Evolutionary conservation across 345 rosid species (phyloP), one percentile per base, ranked within the genome.

Genomic region (Syzygium jambos): DNA sequence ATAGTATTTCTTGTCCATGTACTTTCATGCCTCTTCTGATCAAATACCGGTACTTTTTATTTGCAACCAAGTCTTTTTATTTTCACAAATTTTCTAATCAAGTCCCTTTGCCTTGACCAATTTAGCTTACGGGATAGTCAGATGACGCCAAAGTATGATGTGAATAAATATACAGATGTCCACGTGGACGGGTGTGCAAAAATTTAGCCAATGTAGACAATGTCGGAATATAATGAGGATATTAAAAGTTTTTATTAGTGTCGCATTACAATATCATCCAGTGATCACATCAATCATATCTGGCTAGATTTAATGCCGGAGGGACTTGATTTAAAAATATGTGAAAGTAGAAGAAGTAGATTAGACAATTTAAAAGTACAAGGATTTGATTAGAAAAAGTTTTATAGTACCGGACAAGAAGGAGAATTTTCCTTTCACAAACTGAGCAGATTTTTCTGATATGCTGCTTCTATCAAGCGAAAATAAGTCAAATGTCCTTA

Each of bases 101-200:
- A 59, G 34, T 59, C 68, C n/a, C 17, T 13, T 12, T 3, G 8
- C 27, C 0, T 15, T 5, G 9, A 59, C 34, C 68, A 27, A 59
- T 27, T 27, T 59, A 59, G 68, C 0, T 3, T 30, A 6, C 0
- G 0, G 5, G 68, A 16, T 34, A 7, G 16, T 27, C 16, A 0
- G 8, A 12, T 30, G n/a, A 59, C 12, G 68, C 34, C 68, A 59
- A 59, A 11, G 6, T 27, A 59, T 59, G 15, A 59, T 27, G 34
- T 16, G 0, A 59, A 27, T 11, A 59, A 59, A 27, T 27, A 59
- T 27, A 30, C 30, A 27, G 17, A 59, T 59, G 30, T 7, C 9
- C 16, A 27, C 2, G 27, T 27, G 68, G 30, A 11, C 29, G 16
- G 5, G 16, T 5, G 30, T 27, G 30, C 7, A 59, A 59, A 59